Base-by-base conservation (phyloP, 192 early-diverging fungal genomes). In the Mycoemilia scoparia region DNA sequence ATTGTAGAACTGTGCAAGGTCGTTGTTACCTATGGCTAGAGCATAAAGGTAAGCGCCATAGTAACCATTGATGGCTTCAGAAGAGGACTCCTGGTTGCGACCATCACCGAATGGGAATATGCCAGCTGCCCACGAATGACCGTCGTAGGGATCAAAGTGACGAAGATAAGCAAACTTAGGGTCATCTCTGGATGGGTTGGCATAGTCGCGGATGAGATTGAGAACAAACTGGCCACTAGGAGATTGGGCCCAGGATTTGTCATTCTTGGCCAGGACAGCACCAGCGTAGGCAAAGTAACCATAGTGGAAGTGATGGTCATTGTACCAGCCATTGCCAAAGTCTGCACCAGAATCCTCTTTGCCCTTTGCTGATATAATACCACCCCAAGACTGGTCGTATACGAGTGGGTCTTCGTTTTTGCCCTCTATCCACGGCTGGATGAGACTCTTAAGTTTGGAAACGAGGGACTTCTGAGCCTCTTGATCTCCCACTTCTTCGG, bases 91-190 rank as follows among this genome's bases (percentile, higher is more conserved):
- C 19, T 67, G 64, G 43, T 70, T 64, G 26, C 64, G 60, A 21
- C 55, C 66, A 12, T 69, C 63, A 18, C 38, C 45, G 34, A 57
- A 64, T 2, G 54, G 34, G 20, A 52, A 55, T 21, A 69, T 38
- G 0, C 73, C 73, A 3, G 70, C 60, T 4, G 73, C 73, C 73
- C 73, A 76, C 31, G 61, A 69, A 39, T 76, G 73, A 17, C 69
- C 68, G 32, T 69, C 70, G 27, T 64, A 76, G 23, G 67, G 57
- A 36, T 76, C 73, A 49, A 60, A 67, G 33, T 55, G 49, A 1
- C 73, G 56, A 37, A 64, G 62, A 20, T 34, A 59, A 21, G 74
- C 54, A 40, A 67, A 76, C 22, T 57, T 49, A n/a, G 34, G 11
- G 29, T 71, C 69, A 11, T 46, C 29, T 17, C 45, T 46, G 24